Base-by-base conservation (phyloP, 768 basidiomycete species). In the Xerocomellus amylosporus region DNA sequence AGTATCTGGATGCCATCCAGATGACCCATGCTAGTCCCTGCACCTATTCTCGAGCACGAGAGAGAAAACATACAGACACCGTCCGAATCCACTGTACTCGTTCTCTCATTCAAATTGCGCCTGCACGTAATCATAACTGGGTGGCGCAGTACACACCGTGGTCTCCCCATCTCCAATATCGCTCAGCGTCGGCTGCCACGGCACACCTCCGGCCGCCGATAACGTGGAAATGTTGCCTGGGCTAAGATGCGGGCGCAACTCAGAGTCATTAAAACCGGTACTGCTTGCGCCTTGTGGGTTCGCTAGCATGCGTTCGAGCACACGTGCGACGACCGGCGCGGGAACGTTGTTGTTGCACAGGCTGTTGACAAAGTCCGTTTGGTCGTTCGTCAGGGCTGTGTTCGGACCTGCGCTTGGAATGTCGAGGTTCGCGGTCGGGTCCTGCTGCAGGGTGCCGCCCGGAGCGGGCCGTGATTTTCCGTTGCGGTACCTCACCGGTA, bases 131-230 rank as follows among this genome's bases (percentile, higher is more conserved):
- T 65, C 58, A 52, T 66, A 66, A 36, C 64, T 66, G n/a, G 64
- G 64, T 4, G 64, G 64, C 10, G 64, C 64, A 36, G 55, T 58
- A 2, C 53, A 67, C 59, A 50, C 64, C 59, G 60, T 68, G 58
- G 41, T 67, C 65, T 58, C 65, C 59, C 48, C 65, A 65, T 65
- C 66, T 59, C 44, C 73, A 69, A 64, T 59, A 55, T 48, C 72
- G 72, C 58, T 83, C 54, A 39, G 37, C 47, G 39, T 83, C 37
- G 80, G 75, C 38, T 78, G 59, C 83, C 60, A 53, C 6, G 26
- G 8, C 8, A 19, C 6, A 30, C 14, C 36, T 19, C 38, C 39
- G 1, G 15, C 12, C 4, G 30, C 10, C 5, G 47, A 34, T 13
- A 34, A 2, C 13, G 34, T 7, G n/a, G 26, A 0, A 3, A 28